Evolutionary conservation across 495 filamentous ascomycete genomes (phyloP).

Genomic region (Amphirosellinia nigrospora): DNA sequence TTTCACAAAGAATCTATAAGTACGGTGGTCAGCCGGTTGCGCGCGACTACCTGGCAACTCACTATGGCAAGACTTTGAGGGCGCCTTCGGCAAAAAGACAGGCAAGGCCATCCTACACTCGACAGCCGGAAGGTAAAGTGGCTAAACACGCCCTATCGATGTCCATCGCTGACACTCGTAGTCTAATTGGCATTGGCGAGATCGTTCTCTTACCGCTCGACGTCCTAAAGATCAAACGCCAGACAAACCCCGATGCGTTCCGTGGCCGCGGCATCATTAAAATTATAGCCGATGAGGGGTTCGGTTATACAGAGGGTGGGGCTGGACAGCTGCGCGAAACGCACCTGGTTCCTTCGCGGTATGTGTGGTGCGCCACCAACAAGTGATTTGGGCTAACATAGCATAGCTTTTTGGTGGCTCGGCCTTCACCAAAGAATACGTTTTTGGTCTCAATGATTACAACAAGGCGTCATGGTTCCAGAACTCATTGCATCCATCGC

Average conservation of each 20-base stretch:
- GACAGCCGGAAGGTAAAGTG: conserved; percentile 82
- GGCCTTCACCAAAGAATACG: conserved; percentile 97
- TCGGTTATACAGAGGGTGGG: conserved; percentile 95
- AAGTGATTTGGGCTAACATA: conserved; percentile 11
- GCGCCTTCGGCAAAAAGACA: conserved; percentile 90
- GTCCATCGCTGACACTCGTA: conserved; percentile 42
- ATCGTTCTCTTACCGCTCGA: conserved; percentile 94
- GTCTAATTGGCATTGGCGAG: conserved; percentile 95
- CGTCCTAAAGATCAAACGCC: conserved; percentile 98
- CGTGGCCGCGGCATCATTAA: conserved; percentile 87
- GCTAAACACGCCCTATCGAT: neutral
- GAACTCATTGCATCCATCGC: conserved; percentile 95
- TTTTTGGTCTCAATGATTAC: conserved; percentile 87
- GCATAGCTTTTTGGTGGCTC: conserved; percentile 92
- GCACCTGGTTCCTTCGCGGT: conserved; percentile 97
- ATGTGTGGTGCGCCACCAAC: conserved; percentile 45
- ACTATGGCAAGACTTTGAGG: conserved; percentile 86
- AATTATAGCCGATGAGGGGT: conserved; percentile 92
- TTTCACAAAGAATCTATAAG: conserved; percentile 97
- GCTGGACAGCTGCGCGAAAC: conserved; percentile 97
- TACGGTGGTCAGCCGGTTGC: conserved; percentile 97
- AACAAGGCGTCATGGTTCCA: conserved; percentile 93
- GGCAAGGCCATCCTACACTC: conserved; percentile 99
- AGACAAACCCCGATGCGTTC: conserved; percentile 99
- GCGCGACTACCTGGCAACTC: conserved; percentile 82